phyloP scores from a whole-genome alignment of 164 flowering plant species.

The grape (Vitis vinifera) region ASM3070453v1 NC_081815.1:4485001-4485500 shows the following conservation, averaged over 20 bases:
- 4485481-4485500: too few species aligned
- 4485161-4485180: too few species aligned
- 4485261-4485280: slow-evolving; percentile 77
- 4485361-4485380: not conserved
- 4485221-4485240: slow-evolving; percentile 60
- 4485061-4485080: too few species aligned
- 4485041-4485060: too few species aligned
- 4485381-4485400: not conserved
- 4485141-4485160: too few species aligned
- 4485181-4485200: slow-evolving; percentile 39
- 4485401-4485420: too few species aligned
- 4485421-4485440: too few species aligned
- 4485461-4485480: not conserved
- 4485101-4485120: too few species aligned
- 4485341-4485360: not conserved
- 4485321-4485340: slow-evolving; percentile 81
- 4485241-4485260: slow-evolving; percentile 61
- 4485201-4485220: slow-evolving; percentile 70
- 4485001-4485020: too few species aligned
- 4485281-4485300: slow-evolving; percentile 78
- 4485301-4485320: slow-evolving; percentile 52
- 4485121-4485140: too few species aligned
- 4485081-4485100: too few species aligned
- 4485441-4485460: not conserved
- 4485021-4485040: too few species aligned